These are phyloP conservation scores for Rutstroemia sp. DNA, from an alignment of 2,329 filamentous ascomycete species.

Conservation along the genomic window DNA sequence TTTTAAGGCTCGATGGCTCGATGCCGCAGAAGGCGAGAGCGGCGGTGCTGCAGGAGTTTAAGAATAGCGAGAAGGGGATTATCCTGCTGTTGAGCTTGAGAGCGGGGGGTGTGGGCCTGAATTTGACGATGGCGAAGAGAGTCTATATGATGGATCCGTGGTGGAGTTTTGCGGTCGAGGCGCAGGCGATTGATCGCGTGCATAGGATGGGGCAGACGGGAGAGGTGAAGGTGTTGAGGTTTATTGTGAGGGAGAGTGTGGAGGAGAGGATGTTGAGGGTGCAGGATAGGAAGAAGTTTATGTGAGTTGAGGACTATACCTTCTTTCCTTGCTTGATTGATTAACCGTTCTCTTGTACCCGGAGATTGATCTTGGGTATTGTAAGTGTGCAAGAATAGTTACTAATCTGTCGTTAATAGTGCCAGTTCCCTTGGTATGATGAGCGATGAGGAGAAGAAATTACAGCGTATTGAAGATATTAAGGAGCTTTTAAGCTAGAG, in stretches of 20 bases:
- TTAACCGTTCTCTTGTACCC: background rate
- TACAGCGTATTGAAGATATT: slow-evolving; percentile 88
- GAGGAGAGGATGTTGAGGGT: slow-evolving; percentile 92
- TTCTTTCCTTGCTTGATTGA: background rate
- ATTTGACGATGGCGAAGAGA: slow-evolving; percentile 78
- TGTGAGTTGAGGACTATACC: slow-evolving; percentile 49
- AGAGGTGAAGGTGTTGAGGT: slow-evolving; percentile 79
- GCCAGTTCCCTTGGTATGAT: slow-evolving; percentile 95
- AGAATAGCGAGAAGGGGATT: slow-evolving; percentile 50
- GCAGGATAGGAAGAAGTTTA: slow-evolving; percentile 93
- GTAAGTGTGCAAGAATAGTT: background rate
- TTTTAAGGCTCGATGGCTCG: slow-evolving; percentile 83
- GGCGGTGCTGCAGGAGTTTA: slow-evolving; percentile 69
- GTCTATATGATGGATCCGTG: slow-evolving; percentile 99
- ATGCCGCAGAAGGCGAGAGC: slow-evolving; percentile 83
- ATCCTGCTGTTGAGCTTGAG: slow-evolving; percentile 78
- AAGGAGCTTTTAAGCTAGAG: slow-evolving; percentile 61
- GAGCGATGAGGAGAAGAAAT: slow-evolving; percentile 85
- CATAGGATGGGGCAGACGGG: slow-evolving; percentile 92
- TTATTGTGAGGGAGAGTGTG: slow-evolving; percentile 84
- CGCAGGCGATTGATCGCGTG: slow-evolving; percentile 94
- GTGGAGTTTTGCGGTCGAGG: slow-evolving; percentile 97
- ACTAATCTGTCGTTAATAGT: slow-evolving; percentile 38
- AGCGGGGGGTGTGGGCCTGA: slow-evolving; percentile 89
- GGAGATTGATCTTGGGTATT: background rate